Conservation (phyloP, 768 basidiomycete species). For the Mycena rebaudengoi region DNA sequence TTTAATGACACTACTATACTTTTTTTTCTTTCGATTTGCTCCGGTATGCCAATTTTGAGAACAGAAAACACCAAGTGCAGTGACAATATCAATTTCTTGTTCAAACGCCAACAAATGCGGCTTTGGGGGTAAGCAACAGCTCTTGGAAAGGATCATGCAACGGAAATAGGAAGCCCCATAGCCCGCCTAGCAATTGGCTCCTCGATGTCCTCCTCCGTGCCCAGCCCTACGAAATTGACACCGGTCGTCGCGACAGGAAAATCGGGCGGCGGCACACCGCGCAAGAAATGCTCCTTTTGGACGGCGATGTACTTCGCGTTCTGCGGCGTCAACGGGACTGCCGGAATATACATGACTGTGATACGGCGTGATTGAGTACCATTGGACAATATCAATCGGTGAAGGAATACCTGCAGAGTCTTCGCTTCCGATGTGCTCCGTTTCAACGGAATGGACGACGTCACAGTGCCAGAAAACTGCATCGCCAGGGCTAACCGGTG, state of each 20-base stretch:
- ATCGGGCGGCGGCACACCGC: slow-evolving; percentile 73
- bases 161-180: slow-evolving; percentile 47
- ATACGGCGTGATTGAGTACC: slow-evolving; percentile 29
- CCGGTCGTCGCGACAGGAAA: slow-evolving; percentile 60
- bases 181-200: slow-evolving; percentile 46
- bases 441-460: slow-evolving; percentile 40
- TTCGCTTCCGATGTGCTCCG: slow-evolving; percentile 50
- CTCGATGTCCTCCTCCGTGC: slow-evolving; percentile 43
- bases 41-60: no score
- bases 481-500: slow-evolving; percentile 70
- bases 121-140: no score
- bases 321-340: slow-evolving; percentile 69
- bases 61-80: no score
- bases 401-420: slow-evolving; percentile 53
- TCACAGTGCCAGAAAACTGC: slow-evolving; percentile 74
- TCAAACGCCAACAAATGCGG: no score
- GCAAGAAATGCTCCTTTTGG: slow-evolving; percentile 70
- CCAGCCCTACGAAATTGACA: slow-evolving; percentile 46
- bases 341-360: slow-evolving; percentile 81
- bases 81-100: no score
- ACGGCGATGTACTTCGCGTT: slow-evolving; percentile 68
- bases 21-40: no score
- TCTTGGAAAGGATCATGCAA: no score
- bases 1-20: no score
- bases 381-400: no score